Conservation (phyloP, 106 monocot species). For the Allium cepa region DNA sequence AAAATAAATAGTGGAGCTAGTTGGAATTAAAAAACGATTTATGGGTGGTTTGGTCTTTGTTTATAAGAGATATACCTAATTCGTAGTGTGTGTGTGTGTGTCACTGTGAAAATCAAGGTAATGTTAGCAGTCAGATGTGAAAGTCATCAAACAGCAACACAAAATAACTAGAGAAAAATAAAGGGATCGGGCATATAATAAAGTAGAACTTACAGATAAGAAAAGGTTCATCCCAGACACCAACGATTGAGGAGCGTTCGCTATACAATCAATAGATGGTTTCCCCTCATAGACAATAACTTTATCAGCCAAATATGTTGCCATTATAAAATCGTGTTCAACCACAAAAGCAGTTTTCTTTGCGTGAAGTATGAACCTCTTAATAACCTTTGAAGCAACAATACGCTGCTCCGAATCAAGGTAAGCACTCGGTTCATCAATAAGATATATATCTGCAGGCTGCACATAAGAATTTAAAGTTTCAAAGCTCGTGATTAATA, state of each 20-base stretch:
- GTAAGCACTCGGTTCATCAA: conserved; percentile 99
- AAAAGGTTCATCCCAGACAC: conserved; percentile 96
- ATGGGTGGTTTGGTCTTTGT: no score
- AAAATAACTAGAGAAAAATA: background rate
- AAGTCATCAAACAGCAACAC: background rate
- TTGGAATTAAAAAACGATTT: no score
- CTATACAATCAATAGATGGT: conserved; percentile 79
- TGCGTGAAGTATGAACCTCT: conserved; percentile 95
- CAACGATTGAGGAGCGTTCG: conserved; percentile 84
- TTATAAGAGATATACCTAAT: no score
- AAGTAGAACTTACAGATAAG: conserved; percentile 65
- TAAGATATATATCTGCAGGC: conserved; percentile 98
- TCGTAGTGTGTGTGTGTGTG: no score
- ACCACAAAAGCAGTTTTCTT: conserved; percentile 99
- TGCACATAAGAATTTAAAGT: conserved; percentile 16
- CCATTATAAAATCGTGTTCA: conserved; percentile 99
- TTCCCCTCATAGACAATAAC: conserved; percentile 93
- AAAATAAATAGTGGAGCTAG: no score
- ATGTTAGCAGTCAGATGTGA: no score
- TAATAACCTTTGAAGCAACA: conserved; percentile 95
- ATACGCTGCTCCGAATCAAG: conserved; percentile 99
- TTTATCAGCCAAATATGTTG: conserved; percentile 96
- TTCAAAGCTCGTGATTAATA: no score
- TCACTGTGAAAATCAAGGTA: no score
- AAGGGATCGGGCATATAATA: background rate